Conservation (phyloP, 2,329 filamentous ascomycete genomes). For the Nigrospora osmanthi region DNA sequence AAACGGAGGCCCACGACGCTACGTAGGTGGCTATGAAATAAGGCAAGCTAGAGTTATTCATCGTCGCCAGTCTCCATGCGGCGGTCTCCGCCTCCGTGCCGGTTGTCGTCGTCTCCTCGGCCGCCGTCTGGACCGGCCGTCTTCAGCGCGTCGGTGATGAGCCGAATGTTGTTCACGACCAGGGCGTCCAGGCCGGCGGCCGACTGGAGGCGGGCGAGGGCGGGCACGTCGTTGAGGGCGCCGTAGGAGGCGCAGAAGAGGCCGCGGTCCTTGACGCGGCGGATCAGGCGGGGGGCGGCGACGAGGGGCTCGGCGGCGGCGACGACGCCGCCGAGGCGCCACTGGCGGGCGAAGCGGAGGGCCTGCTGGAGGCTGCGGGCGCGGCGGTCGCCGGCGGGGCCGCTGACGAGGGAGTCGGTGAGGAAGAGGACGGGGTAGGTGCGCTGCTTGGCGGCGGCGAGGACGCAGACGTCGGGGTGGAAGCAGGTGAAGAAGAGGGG, state of each 20-base stretch:
- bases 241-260: slow-evolving; percentile 5
- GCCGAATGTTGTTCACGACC: slow-evolving; percentile 4
- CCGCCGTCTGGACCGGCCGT: neutral
- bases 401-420: slow-evolving; percentile 14
- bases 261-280: slow-evolving; percentile 1
- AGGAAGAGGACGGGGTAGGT: slow-evolving; percentile 24
- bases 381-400: slow-evolving; percentile 20
- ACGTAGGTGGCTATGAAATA: too few relatives aligned
- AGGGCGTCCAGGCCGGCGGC: slow-evolving; percentile 3
- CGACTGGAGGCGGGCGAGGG: slow-evolving; percentile 3
- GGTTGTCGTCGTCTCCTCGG: too few relatives aligned
- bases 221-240: slow-evolving; percentile 3
- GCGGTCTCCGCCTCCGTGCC: too few relatives aligned
- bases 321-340: slow-evolving; percentile 27
- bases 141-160: slow-evolving; percentile 3
- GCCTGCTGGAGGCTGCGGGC: slow-evolving; percentile 26
- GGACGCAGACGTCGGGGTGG: slow-evolving; percentile 25
- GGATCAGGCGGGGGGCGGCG: slow-evolving; percentile 2
- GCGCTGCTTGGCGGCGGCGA: slow-evolving; percentile 21
- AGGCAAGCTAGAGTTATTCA: too few relatives aligned
- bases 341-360: slow-evolving; percentile 26
- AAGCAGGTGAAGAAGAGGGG: slow-evolving; percentile 23
- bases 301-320: slow-evolving; percentile 26
- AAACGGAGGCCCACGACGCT: too few relatives aligned
- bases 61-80: too few relatives aligned